Base-by-base conservation (phyloP, 1,284 basidiomycete genomes). In the Tranzscheliella williamsii region DNA sequence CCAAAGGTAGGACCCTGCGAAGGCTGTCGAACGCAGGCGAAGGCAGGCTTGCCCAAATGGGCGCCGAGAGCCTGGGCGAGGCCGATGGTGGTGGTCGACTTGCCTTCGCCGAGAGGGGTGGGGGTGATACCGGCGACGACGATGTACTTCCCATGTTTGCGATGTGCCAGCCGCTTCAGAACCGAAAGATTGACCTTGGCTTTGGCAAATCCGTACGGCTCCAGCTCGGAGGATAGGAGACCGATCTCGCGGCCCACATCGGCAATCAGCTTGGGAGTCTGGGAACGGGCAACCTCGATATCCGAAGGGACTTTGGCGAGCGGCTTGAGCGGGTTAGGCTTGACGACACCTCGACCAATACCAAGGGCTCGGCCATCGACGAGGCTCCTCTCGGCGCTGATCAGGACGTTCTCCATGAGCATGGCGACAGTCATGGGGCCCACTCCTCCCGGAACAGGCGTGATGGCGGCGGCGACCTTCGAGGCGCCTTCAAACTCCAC, bases 391-490 rank as follows among this genome's bases (percentile, higher is more conserved):
- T 83, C 45, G 89, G 94, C 62, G 43, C 90, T 88, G 60, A 83
- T 81, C 63, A 92, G 82, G 0, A 94, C 94, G 81, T 98, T 99
- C 75, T 87, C 85, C 94, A 98, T 97, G 66, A 99, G 86, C 83
- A 97, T 85, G 32, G 95, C 95, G 54, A 99, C 95, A 8, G 95
- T 99, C 94, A 97, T 96, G 23, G 95, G 95, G 18, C 95, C 95
- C 44, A 99, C 95, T 62, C 95, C 95, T 24, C 75, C 75, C 0
- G 95, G 95, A 15, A 99, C 95, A 33, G 95, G 95, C 0, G 95
- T 99, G 76, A 99, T 96, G 79, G 87, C 82, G 4, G 88, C 87
- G 6, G 93, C 94, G 56, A 89, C 85, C 46, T 83, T 78, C 38
- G 84, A 81, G 24, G 90, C 94, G 12, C 87, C 84, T 4, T 83